phyloP scores from a whole-genome alignment of 148 eudicot genomes.

The Oxyria digyna region DNA sequence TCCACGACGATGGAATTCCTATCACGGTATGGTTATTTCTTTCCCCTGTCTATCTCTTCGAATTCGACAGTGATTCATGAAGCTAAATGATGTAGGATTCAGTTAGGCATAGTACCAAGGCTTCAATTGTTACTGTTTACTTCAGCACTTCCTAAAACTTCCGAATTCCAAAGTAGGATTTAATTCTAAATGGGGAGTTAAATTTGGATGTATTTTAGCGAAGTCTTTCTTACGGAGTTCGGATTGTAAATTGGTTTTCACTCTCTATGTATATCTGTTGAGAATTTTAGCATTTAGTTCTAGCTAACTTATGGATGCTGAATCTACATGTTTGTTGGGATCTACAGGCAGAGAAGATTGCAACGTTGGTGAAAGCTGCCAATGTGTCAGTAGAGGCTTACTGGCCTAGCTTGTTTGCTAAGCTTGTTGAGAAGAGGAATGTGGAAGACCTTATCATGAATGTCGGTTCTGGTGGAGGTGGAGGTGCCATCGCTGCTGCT shows the following conservation, averaged over 20 bases:
- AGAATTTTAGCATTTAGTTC: no score
- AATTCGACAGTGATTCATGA: background rate
- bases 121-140: no score
- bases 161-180: background rate
- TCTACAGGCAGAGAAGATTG: slow-evolving; percentile 46
- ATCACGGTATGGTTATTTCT: slow-evolving; percentile 26
- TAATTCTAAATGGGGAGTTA: background rate
- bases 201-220: no score
- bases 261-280: no score
- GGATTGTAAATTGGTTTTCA: no score
- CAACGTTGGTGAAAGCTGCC: slow-evolving; percentile 35
- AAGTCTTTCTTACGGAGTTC: no score
- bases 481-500: slow-evolving; percentile 20
- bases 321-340: background rate
- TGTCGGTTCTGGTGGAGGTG: slow-evolving; percentile 59
- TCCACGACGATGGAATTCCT: slow-evolving; percentile 65
- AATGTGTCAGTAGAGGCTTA: slow-evolving; percentile 34
- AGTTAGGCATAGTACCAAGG: no score
- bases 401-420: slow-evolving; percentile 61
- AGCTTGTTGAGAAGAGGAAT: slow-evolving; percentile 47
- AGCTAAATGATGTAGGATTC: no score
- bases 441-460: slow-evolving; percentile 48
- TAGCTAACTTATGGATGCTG: background rate
- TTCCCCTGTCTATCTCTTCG: background rate
- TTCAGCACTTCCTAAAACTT: background rate